Percentiles rank a stretch among this genome's conserved stretches.
Conservation (phyloP, 106 monocot species). For the Triglochin maritima region DNA sequence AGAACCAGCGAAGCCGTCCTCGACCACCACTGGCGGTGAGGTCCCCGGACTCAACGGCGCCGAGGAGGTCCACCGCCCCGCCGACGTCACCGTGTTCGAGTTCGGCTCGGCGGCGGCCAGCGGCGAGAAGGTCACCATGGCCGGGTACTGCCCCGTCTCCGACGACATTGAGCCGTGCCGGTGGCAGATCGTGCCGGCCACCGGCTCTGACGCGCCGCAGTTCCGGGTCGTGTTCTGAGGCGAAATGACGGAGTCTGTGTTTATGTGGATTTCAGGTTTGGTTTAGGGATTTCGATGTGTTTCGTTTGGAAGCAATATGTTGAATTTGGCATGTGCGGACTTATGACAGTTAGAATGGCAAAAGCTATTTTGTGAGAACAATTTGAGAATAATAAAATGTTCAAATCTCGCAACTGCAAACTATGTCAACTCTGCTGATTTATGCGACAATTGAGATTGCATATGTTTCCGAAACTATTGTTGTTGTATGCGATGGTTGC, state of each 20-base stretch:
- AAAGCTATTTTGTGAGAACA: too few relatives aligned
- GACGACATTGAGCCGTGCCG: constrained; percentile 33
- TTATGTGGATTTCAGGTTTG: too few relatives aligned
- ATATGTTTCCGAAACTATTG: too few relatives aligned
- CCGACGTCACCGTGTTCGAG: constrained; percentile 30
- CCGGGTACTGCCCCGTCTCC: constrained; percentile 30
- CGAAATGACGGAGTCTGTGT: neutral
- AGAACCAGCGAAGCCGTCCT: neutral
- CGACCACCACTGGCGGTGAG: constrained; percentile 5
- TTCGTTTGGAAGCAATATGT: too few relatives aligned
- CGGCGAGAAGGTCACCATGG: constrained; percentile 16
- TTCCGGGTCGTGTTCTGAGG: constrained; percentile 31
- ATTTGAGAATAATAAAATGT: too few relatives aligned
- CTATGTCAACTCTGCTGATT: too few relatives aligned
- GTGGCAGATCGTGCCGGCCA: constrained; percentile 21
- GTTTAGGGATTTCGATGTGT: too few relatives aligned
- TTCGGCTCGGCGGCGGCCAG: constrained; percentile 29
- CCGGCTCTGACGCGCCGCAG: constrained; percentile 25
- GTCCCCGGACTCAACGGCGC: constrained; percentile 22
- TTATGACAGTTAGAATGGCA: too few relatives aligned
- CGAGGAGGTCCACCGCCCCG: constrained; percentile 26
- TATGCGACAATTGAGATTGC: too few relatives aligned
- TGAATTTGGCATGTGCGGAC: too few relatives aligned
- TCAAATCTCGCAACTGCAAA: too few relatives aligned
- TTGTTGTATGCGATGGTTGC: too few relatives aligned